Evolutionary conservation across 192 early-diverging fungal genomes (phyloP).

Genomic region (Gamsiella multidivaricata): DNA sequence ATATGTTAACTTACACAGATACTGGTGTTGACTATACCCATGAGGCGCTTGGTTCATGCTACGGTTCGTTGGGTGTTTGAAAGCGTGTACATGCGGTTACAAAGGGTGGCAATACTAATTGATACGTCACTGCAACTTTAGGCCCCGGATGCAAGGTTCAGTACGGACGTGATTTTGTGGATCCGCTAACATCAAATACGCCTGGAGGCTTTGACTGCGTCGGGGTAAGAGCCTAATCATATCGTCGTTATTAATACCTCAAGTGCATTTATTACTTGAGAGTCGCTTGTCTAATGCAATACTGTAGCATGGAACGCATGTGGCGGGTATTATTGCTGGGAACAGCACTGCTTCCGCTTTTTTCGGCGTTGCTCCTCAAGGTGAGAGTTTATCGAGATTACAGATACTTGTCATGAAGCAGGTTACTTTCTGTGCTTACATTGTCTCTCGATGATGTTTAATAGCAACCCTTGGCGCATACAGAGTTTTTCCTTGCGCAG

Average conservation of each 20-base stretch:
- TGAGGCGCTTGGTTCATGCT: slow-evolving; percentile 72
- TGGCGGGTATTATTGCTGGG: slow-evolving; percentile 78
- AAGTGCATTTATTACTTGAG: too few relatives aligned
- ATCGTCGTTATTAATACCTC: neutral
- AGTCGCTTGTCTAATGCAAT: neutral
- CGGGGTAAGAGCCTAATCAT: slow-evolving; percentile 15
- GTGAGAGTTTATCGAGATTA: slow-evolving; percentile 19
- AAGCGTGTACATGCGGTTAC: too few relatives aligned
- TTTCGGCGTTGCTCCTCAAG: slow-evolving; percentile 86
- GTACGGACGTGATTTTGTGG: slow-evolving; percentile 72
- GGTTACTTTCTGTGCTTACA: too few relatives aligned
- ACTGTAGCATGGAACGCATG: slow-evolving; percentile 67
- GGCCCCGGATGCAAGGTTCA: slow-evolving; percentile 66
- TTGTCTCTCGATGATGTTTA: neutral
- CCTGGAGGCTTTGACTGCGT: slow-evolving; percentile 42
- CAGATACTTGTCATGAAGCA: too few relatives aligned
- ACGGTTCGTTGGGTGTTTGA: slow-evolving; percentile 44
- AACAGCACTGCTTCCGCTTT: slow-evolving; percentile 61
- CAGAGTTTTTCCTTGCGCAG: slow-evolving; percentile 84
- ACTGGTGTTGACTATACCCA: slow-evolving; percentile 68
- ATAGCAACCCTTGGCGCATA: slow-evolving; percentile 76
- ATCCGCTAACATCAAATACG: neutral
- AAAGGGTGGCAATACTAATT: neutral
- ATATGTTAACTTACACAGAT: slow-evolving; percentile 23
- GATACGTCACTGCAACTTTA: neutral